Evolutionary conservation across 805 yeast species (phyloP), one percentile per base, ranked within the genome.

Genomic region (Candida manassasensis): DNA sequence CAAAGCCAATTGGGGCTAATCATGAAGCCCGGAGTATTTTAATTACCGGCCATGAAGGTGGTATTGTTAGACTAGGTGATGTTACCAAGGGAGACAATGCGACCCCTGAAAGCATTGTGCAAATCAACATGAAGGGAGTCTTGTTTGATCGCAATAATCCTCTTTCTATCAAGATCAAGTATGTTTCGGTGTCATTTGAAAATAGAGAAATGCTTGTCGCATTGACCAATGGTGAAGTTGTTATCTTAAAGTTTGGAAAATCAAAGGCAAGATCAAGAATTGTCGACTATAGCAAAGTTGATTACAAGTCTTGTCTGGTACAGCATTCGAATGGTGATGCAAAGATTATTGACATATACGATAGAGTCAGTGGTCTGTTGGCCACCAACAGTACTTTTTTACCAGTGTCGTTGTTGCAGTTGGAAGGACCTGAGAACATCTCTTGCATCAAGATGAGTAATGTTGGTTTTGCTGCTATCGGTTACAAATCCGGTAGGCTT

Each of bases 31-130:
- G 63, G 8, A 57, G 50, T 35, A 52, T 67, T n/a, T 40, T 89
- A 27, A 79, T 87, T 1, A 80, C 95, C 0, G 97, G 97, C 0
- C 96, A 93, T 52, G 75, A 79, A 22, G 82, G 82, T 53, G 97
- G 97, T 0, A 73, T 81, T 22, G 76, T 93, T 0, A 71, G 96
- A 36, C 66, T 90, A 7, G 81, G 88, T 79, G 95, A 90, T 59
- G 81, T 87, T 0, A 78, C 94, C 0, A 77, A 79, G 38, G 83
- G 84, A 14, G 96, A 85, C 31, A 55, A 50, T 16, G 57, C 46
- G 32, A 65, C 57, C 16, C 45, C 53, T 7, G 67, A 59, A 32
- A 50, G 50, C 24, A 44, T 50, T 6, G 48, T 66, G 1, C 67
- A 61, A 41, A 44, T 65, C 21, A 53, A 59, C 35, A 50, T 66